phyloP scores from a whole-genome alignment of 2,329 filamentous ascomycete genomes.

The Tolypocladium amazonense region DNA sequence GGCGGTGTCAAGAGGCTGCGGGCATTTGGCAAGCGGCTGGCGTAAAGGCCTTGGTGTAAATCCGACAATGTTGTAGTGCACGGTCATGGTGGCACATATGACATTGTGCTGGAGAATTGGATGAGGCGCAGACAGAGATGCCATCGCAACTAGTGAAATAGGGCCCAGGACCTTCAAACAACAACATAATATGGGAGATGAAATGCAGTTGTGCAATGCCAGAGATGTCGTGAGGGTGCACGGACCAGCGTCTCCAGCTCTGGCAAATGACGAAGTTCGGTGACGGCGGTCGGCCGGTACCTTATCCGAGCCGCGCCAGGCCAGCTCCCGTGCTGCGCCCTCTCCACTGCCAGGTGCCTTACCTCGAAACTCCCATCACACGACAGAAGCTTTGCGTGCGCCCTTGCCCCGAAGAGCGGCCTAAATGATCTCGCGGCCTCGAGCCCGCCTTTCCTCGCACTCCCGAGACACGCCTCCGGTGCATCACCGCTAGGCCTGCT shows the following conservation, averaged over 20 bases:
- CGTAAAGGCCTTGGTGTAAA: too few species aligned
- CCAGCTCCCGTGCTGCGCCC: neutral
- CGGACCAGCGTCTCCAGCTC: conserved; percentile 1
- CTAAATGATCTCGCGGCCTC: neutral
- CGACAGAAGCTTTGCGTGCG: neutral
- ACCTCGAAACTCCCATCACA: neutral
- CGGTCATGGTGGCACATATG: neutral
- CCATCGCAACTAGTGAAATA: neutral
- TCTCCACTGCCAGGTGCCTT: neutral
- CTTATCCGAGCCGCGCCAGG: conserved; percentile 1
- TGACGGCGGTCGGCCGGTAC: neutral
- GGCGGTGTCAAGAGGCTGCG: conserved; percentile 84
- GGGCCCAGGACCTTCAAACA: neutral
- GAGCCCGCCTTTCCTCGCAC: neutral
- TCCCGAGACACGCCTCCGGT: neutral
- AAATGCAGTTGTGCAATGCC: neutral
- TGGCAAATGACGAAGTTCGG: neutral
- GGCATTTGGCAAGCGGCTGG: conserved; percentile 21
- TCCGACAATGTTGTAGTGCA: too few species aligned
- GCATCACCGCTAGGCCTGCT: conserved; percentile 1
- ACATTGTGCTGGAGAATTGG: neutral
- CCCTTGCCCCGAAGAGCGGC: neutral
- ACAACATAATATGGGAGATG: too few species aligned
- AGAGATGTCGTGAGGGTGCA: neutral
- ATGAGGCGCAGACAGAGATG: neutral